Conservation (phyloP, 345 rosid genomes). For the Tarenaya hassleriana region DNA sequence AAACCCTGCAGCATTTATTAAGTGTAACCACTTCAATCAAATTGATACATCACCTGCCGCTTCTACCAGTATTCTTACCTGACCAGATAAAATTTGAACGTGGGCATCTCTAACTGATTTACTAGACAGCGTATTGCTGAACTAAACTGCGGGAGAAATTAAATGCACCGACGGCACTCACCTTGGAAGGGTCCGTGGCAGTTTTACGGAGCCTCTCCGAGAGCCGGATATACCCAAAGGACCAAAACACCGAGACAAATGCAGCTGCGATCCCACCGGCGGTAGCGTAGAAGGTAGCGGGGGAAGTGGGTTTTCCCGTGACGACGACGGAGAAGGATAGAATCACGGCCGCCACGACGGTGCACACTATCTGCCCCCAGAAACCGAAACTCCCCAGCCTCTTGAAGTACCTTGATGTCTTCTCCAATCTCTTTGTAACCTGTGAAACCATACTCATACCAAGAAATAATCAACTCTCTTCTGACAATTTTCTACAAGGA, state of each 20-base stretch:
- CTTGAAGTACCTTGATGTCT: constrained; percentile 86
- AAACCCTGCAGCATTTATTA: no score
- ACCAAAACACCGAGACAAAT: constrained; percentile 89
- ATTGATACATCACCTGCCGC: background rate
- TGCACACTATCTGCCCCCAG: constrained; percentile 92
- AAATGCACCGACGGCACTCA: constrained; percentile 12
- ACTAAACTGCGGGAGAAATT: background rate
- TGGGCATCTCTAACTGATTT: background rate
- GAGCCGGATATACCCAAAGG: constrained; percentile 84
- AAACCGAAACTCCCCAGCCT: constrained; percentile 83
- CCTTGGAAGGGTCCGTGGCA: constrained; percentile 86
- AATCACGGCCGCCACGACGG: constrained; percentile 82
- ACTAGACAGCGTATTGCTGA: background rate
- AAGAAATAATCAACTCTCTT: background rate
- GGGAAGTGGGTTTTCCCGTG: constrained; percentile 78
- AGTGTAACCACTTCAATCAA: background rate
- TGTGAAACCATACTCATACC: constrained; percentile 23
- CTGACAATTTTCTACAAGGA: background rate
- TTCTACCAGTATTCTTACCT: no score
- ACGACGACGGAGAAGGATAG: constrained; percentile 74
- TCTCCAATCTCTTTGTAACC: constrained; percentile 92
- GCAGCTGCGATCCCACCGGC: constrained; percentile 86
- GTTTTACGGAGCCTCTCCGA: constrained; percentile 79
- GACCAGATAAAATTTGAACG: background rate
- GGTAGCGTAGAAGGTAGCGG: constrained; percentile 81